These are phyloP conservation scores for Candida schatavii DNA, from an alignment of 805 yeast species.

Conservation along the genomic window DNA sequence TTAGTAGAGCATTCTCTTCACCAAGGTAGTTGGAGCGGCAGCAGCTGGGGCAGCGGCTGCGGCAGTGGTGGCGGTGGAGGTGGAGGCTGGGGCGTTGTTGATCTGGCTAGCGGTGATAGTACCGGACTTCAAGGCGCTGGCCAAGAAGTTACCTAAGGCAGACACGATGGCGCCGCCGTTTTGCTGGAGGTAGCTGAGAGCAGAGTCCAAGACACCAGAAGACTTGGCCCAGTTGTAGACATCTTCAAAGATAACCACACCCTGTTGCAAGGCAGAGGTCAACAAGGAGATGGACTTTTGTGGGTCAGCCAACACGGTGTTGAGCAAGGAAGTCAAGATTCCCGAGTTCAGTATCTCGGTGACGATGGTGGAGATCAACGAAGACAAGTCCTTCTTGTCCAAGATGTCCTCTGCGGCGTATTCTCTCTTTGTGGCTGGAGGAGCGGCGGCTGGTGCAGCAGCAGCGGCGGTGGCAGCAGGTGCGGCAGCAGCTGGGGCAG, in stretches of 20 bases:
- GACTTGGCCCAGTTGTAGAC: slow-evolving; percentile 36
- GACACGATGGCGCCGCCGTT: slow-evolving; percentile 24
- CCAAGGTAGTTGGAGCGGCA: slow-evolving; percentile 11
- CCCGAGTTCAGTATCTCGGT: slow-evolving; percentile 33
- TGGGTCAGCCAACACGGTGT: slow-evolving; percentile 39
- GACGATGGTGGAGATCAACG: slow-evolving; percentile 26
- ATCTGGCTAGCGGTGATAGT: slow-evolving; percentile 22
- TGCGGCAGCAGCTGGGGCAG: slow-evolving; percentile 10
- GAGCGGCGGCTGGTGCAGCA: neutral
- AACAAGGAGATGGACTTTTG: slow-evolving; percentile 28
- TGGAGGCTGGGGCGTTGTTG: slow-evolving; percentile 18
- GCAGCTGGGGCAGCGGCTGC: slow-evolving; percentile 15
- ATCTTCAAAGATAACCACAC: slow-evolving; percentile 32
- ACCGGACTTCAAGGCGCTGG: slow-evolving; percentile 24
- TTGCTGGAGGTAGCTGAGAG: slow-evolving; percentile 20
- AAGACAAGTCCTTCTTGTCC: slow-evolving; percentile 34
- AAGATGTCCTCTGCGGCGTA: slow-evolving; percentile 20
- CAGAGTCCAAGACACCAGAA: slow-evolving; percentile 30
- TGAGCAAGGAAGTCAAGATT: slow-evolving; percentile 25
- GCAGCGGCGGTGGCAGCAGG: slow-evolving; percentile 10
- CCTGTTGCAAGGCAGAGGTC: slow-evolving; percentile 31
- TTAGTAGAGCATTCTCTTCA: slow-evolving; percentile 6
- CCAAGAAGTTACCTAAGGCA: slow-evolving; percentile 21
- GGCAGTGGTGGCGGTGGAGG: slow-evolving; percentile 15
- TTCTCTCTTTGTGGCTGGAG: slow-evolving; percentile 9